These are phyloP conservation scores for Coelastrella sp. DNA, from an alignment of 139 green algal genomes.

Conservation along the genomic window DNA sequence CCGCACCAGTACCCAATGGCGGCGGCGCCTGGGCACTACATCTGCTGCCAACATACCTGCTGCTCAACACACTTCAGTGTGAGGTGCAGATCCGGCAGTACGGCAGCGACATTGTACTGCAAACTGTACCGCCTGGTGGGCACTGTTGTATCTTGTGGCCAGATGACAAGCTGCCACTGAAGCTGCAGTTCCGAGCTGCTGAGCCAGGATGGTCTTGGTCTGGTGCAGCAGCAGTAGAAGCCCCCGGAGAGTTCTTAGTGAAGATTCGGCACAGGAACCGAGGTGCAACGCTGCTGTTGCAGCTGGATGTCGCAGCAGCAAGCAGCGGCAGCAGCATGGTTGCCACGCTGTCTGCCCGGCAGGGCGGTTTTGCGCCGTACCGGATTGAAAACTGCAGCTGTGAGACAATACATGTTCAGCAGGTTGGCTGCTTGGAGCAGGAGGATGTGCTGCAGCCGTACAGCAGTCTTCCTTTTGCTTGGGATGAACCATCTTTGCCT, in stretches of 20 bases:
- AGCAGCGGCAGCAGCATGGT: conserved; percentile 40
- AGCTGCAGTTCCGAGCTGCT: conserved; percentile 76
- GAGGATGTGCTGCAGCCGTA: conserved; percentile 89
- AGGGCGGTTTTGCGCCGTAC: conserved; percentile 27
- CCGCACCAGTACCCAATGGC: background rate
- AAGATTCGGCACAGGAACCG: conserved; percentile 69
- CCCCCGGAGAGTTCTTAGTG: conserved; percentile 74
- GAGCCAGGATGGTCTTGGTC: conserved; percentile 89
- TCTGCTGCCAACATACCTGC: conserved; percentile 80
- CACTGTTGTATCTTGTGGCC: conserved; percentile 72
- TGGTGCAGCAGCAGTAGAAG: conserved; percentile 75
- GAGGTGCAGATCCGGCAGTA: conserved; percentile 66
- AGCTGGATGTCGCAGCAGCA: conserved; percentile 64
- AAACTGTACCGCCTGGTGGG: conserved; percentile 39
- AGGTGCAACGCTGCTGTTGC: conserved; percentile 77
- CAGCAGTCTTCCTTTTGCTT: conserved; percentile 83
- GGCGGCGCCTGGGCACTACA: conserved; percentile 68
- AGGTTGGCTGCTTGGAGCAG: conserved; percentile 68
- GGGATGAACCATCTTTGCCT: conserved; percentile 82
- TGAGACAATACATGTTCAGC: conserved; percentile 75
- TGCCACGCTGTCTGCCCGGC: conserved; percentile 12
- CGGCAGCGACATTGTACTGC: conserved; percentile 28
- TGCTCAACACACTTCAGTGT: conserved; percentile 76
- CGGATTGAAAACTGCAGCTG: conserved; percentile 90
- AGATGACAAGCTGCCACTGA: conserved; percentile 59